Base-by-base conservation (phyloP, 352 stramenopile genomes). In the Phytophthora tubulina region DNA sequence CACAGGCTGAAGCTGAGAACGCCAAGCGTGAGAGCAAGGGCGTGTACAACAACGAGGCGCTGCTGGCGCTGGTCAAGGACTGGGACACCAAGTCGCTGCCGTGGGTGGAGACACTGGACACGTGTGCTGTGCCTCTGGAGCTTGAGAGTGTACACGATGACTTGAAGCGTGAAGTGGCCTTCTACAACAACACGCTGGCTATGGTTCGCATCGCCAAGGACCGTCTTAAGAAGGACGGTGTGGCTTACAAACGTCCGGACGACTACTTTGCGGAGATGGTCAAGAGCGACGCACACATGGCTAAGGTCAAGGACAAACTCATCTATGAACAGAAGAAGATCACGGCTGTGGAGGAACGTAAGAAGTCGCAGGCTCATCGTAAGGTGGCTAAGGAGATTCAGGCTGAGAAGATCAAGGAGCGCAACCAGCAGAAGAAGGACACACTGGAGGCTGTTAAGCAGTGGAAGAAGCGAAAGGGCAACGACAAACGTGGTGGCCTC, bases 271-370 rank as follows among this genome's bases (percentile, higher is more conserved):
- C 97, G 32, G 98, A 99, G 82, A 99, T 99, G 97, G 89, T 99
- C 70, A 99, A 99, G 85, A 99, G 87, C 50, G 98, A 99, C 77
- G 79, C 84, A 58, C 95, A 98, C 82, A 98, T 98, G 95, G 88
- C 84, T 49, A 95, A 96, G 78, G 91, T 98, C 67, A 99, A 99
- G 88, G 97, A 99, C 80, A 97, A 99, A 77, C 90, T 99, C 54
- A 99, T 99, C 56, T 99, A 99, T 78, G 97, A 99, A 80, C 96
- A 98, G 79, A 99, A 99, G 86, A 99, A 99, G 86, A 99, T 99
- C 70, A 92, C 98, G 49, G 97, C 97, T 21, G 97, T 99, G 44
- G 93, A 99, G 72, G 93, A 99, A 67, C 94, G 97, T 30, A 99
- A 99, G 85, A 97, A 98, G 67, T 98, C 97, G 53, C 96, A 99